Evolutionary conservation across 345 rosid genomes (phyloP).

Genomic region (Cardamine resedifolia): DNA sequence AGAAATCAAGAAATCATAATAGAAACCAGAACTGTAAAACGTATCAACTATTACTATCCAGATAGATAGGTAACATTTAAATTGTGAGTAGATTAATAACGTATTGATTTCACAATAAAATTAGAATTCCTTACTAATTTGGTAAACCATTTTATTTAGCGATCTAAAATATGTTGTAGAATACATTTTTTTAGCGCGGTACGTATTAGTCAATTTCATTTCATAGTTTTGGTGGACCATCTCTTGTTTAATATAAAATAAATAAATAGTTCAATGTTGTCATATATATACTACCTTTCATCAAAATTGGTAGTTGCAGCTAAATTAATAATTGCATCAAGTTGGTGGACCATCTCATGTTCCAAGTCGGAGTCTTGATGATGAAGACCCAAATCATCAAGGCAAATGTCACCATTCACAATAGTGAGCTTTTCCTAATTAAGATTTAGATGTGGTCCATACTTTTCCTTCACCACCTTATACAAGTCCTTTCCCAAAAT

Average conservation of each 20-base stretch:
- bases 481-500: conserved; percentile 31
- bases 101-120: background rate
- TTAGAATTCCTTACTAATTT: background rate
- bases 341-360: conserved; percentile 27
- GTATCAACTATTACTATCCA: background rate
- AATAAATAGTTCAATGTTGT: background rate
- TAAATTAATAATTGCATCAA: conserved; percentile 24
- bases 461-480: conserved; percentile 31
- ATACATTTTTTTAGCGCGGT: background rate
- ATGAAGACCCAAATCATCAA: conserved; percentile 29
- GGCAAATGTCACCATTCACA: conserved; percentile 29
- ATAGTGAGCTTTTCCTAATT: conserved; percentile 15
- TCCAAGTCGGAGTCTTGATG: conserved; percentile 7
- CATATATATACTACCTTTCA: conserved; percentile 25
- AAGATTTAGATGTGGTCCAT: conserved; percentile 24
- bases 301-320: conserved; percentile 40
- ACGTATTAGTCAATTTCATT: background rate
- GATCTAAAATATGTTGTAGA: background rate
- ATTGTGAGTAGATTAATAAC: background rate
- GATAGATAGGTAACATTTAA: background rate
- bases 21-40: background rate
- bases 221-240: background rate
- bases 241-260: background rate
- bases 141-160: background rate
- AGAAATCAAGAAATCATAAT: background rate